Conservation (phyloP, 2,329 filamentous ascomycete species). For the Fonsecaea monophora region DNA sequence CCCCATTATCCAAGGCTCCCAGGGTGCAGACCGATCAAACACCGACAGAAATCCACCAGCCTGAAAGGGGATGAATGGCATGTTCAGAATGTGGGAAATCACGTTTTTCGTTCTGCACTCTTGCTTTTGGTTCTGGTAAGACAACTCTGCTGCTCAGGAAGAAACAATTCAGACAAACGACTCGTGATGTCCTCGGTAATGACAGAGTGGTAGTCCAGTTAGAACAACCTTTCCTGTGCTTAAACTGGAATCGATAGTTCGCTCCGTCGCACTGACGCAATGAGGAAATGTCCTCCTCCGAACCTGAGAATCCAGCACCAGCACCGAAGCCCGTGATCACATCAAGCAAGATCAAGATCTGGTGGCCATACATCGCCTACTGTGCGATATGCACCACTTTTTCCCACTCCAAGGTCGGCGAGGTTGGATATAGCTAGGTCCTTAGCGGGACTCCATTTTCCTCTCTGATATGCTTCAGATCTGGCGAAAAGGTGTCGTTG, state of each 20-base stretch:
- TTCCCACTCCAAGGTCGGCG: not conserved
- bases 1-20: too few species aligned
- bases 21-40: too few species aligned
- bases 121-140: not conserved
- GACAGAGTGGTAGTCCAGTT: not conserved
- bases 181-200: not conserved
- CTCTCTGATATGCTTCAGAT: conserved; percentile 1
- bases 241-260: not conserved
- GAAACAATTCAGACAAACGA: not conserved
- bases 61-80: too few species aligned
- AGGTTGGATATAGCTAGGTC: not conserved
- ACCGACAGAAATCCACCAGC: too few species aligned
- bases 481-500: conserved; percentile 15
- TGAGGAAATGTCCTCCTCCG: not conserved
- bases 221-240: not conserved
- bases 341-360: not conserved
- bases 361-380: not conserved
- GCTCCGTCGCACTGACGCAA: not conserved
- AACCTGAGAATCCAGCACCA: not conserved
- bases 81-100: not conserved
- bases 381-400: not conserved
- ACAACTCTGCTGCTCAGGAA: not conserved
- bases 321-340: not conserved
- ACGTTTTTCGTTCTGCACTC: not conserved
- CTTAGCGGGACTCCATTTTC: not conserved